These are phyloP conservation scores for Herpetomonas muscarum DNA, from an alignment of 208 protist species.

Conservation along the genomic window DNA sequence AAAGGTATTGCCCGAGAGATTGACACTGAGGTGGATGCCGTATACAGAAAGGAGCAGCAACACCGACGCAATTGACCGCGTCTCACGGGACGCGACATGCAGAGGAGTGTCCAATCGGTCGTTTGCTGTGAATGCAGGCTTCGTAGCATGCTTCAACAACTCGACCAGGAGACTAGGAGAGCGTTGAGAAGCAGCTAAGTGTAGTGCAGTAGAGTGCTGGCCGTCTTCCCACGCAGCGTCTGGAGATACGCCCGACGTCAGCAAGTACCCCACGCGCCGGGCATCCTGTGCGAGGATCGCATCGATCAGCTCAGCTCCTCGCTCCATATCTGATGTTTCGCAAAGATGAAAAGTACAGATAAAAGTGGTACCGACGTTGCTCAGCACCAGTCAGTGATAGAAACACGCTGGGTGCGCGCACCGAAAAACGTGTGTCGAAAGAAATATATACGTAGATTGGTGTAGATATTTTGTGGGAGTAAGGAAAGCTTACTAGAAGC, in stretches of 20 bases:
- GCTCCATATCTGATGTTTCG: too few species aligned
- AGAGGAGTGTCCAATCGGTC: slow-evolving; percentile 42
- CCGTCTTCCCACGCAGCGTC: slow-evolving; percentile 5
- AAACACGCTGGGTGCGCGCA: too few species aligned
- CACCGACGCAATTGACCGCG: slow-evolving; percentile 19
- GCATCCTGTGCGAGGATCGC: slow-evolving; percentile 11
- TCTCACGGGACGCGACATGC: slow-evolving; percentile 25
- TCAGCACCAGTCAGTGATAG: too few species aligned
- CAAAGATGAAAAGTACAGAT: too few species aligned
- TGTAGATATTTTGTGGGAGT: background rate
- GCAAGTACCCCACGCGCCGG: slow-evolving; percentile 4
- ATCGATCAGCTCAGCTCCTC: too few species aligned
- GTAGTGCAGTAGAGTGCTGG: slow-evolving; percentile 27
- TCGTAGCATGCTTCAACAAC: slow-evolving; percentile 14
- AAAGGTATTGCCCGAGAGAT: slow-evolving; percentile 43
- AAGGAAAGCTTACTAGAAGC: background rate
- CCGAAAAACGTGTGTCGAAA: background rate
- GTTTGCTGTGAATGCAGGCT: slow-evolving; percentile 26
- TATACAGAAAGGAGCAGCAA: slow-evolving; percentile 50
- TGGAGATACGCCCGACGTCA: slow-evolving; percentile 18
- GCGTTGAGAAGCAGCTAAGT: slow-evolving; percentile 26
- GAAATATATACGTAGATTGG: background rate
- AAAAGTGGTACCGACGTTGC: too few species aligned
- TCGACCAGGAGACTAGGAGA: slow-evolving; percentile 39
- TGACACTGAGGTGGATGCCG: slow-evolving; percentile 15